Base-by-base conservation (phyloP, 371 early-diverging fungal genomes). In the Mucor irregularis region DNA sequence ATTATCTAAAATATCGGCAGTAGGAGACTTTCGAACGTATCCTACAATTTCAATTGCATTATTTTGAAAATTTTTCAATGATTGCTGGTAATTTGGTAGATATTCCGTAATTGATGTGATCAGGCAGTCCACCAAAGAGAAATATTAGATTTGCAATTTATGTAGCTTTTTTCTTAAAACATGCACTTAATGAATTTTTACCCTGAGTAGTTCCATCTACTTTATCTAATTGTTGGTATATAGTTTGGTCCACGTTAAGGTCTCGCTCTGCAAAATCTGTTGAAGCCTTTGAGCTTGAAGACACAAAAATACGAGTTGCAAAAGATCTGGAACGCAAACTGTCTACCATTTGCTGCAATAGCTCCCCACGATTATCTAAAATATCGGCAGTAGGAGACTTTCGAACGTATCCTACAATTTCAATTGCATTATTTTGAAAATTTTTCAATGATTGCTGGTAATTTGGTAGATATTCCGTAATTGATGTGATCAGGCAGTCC, bases 11-110 rank as follows among this genome's bases (percentile, higher is more conserved):
- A 43, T 30, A 13, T 50, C 45, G 19, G 37, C 19, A 31, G 51
- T 53, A 33, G 53, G 60, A 40, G 60, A 59, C 29, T 59, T 53
- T 24, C 60, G 37, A 33, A 39, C 53, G 46, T 59, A 59, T 39
- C 42, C 60, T 53, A 59, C 30, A 22, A 53, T 59, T 53, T 53
- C 60, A 53, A 34, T 53, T 39, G 21, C 53, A 46, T 52, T 28
- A 21, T 52, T 37, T 25, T 44, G 24, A 17, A 52, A 49, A 14
- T 28, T 10, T 34, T 34, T 34, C 11, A 34, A 34, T n/a, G n/a
- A 44, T 35, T 43, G 28, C 38, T 50, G 44, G 22, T 50, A 57
- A 29, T 33, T 39, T 30, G 56, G 56, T 49, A 56, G 28, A 30
- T 40, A 56, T 42, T 49, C 25, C 29, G 16, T 33, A 42, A 56